Evolutionary conservation across 169 alveolate genomes (phyloP).

Genomic region (Plasmodium inui): DNA sequence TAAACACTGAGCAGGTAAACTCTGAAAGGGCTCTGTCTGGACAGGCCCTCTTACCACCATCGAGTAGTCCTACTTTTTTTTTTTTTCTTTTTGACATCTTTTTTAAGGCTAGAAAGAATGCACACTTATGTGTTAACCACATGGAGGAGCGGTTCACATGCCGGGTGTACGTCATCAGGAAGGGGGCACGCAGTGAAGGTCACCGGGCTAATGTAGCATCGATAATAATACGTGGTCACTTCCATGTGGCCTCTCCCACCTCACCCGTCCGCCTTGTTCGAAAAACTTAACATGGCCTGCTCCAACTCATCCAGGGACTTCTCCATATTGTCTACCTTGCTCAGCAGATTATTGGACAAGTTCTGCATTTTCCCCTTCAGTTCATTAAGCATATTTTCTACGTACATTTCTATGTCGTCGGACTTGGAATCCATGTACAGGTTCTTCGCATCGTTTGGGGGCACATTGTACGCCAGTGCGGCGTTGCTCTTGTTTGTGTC

Average conservation of each 20-base stretch:
- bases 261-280: neutral
- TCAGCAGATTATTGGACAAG: conserved; percentile 40
- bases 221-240: neutral
- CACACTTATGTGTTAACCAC: neutral
- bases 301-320: conserved; percentile 50
- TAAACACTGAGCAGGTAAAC: neutral
- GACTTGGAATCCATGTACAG: conserved; percentile 2
- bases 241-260: neutral
- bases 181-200: neutral
- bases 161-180: neutral
- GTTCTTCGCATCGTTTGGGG: neutral
- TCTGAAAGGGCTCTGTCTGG: neutral
- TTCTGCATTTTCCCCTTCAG: conserved; percentile 64
- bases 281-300: conserved; percentile 9
- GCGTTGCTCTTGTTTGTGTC: conserved; percentile 5
- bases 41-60: neutral
- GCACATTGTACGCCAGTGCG: neutral
- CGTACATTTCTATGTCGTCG: conserved; percentile 55
- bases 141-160: no score
- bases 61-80: neutral
- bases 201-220: neutral
- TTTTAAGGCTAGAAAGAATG: neutral
- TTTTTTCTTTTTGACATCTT: neutral
- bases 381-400: conserved; percentile 68
- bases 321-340: conserved; percentile 60